Evolutionary conservation across 495 filamentous ascomycete genomes (phyloP), one percentile per base, ranked within the genome.

Genomic region (Neurospora sp.): DNA sequence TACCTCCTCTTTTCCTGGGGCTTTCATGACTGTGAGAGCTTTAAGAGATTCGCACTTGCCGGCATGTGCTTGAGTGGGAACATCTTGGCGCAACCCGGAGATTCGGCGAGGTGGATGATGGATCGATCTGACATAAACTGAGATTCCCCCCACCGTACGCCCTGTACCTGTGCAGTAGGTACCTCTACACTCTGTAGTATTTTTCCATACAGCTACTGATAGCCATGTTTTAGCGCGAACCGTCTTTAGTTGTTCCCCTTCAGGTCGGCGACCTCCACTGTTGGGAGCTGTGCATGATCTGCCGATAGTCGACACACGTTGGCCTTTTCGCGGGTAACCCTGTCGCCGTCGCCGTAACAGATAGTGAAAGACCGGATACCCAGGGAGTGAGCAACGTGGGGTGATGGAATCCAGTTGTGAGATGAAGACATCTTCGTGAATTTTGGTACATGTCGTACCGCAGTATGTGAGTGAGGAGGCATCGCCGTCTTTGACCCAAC

Each of bases 81-180:
- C 54, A 66, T 35, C 54, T 66, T 66, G 54, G 54, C 54, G 54
- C 54, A 54, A 14, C 40, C 69, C 74, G 74, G 74, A 76, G 70
- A 76, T 76, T 76, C 73, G 74, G 72, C 74, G 74, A 70, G 72
- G 72, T 60, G 70, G 44, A 71, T 72, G 44, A 76, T 76, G 74
- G 74, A 72, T 23, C 39, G 71, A 37, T 20, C 40, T 74, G n/a
- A 41, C n/a, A 73, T 66, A 66, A 66, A 66, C 54, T 14, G 54
- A 66, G 54, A 66, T 66, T 66, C 14, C 14, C 14, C 54, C 54
- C 54, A 66, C 54, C 54, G 54, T 35, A 14, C 27, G 27, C 9
- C 23, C 54, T 66, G 54, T 66, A 66, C 54, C 54, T 66, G 27
- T 37, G 27, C 54, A 31, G 54, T 16, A 62, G 23, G 54, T 62